Base-by-base conservation (phyloP, 1,284 basidiomycete species). In the Trametes versicolor region DNA sequence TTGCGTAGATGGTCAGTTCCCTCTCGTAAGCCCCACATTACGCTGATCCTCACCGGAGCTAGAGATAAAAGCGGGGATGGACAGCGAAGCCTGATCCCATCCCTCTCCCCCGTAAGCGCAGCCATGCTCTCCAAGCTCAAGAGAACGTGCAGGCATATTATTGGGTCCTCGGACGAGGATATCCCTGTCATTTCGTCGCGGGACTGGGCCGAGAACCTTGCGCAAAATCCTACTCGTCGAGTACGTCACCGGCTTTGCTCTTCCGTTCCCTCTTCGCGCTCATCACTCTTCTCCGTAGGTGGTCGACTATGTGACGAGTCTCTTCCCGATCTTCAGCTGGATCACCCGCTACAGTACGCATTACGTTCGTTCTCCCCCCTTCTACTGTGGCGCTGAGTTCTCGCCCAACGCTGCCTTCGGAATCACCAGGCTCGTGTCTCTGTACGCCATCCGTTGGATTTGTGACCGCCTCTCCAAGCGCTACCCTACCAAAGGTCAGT, bases 401-500 rank as follows among this genome's bases (percentile, higher is more conserved):
- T n/a, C n/a, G n/a, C n/a, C n/a, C n/a, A n/a, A n/a, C n/a, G n/a
- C n/a, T n/a, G n/a, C n/a, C n/a, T n/a, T n/a, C n/a, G n/a, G n/a
- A n/a, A n/a, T n/a, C n/a, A n/a, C n/a, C n/a, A n/a, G n/a, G n/a
- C n/a, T n/a, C n/a, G n/a, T n/a, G n/a, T n/a, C n/a, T n/a, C n/a
- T n/a, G n/a, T n/a, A n/a, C n/a, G n/a, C n/a, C n/a, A n/a, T n/a
- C n/a, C n/a, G n/a, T n/a, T 88, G 86, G 62, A 55, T 78, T 29
- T 93, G 92, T 74, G 82, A 83, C 27, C 81, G 74, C 63, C 76
- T 92, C 8, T 82, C 88, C 19, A 85, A 82, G 60, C 85, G 88
- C 47, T 95, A 87, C 74, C 95, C 96, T 34, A 81, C 83, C 19
- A 75, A 83, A 78, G 81, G 90, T 89, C 67, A 70, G 83, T 65